phyloP scores from a whole-genome alignment of 495 filamentous ascomycete genomes.

The Parathielavia hyrcaniae region DNA sequence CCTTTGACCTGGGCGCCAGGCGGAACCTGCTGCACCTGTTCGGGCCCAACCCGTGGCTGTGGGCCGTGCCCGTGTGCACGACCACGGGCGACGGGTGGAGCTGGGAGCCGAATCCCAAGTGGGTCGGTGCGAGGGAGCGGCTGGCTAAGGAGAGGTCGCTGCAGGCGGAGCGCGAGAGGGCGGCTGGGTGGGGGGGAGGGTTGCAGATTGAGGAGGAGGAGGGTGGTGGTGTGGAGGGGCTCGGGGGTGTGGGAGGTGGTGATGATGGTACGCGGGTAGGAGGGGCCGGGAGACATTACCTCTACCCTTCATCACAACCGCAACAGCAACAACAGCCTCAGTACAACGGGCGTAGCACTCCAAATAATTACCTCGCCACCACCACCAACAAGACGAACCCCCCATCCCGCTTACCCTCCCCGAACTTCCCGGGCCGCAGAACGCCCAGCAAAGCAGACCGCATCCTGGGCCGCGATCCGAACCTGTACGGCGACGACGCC shows the following conservation, averaged over 20 bases:
- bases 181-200: constrained; percentile 49
- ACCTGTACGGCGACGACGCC: constrained; percentile 40
- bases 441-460: constrained; percentile 47
- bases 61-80: constrained; percentile 75
- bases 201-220: not conserved
- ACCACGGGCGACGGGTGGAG: constrained; percentile 89
- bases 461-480: constrained; percentile 46
- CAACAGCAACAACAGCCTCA: not conserved
- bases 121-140: constrained; percentile 59
- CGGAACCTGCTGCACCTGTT: constrained; percentile 81
- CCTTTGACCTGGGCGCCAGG: constrained; percentile 80
- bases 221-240: constrained; percentile 17
- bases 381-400: not conserved
- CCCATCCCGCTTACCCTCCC: constrained; percentile 3
- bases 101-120: constrained; percentile 77
- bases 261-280: constrained; percentile 13
- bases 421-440: constrained; percentile 11
- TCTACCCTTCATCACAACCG: not conserved
- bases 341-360: not conserved
- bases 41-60: constrained; percentile 60
- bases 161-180: constrained; percentile 51
- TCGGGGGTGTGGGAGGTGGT: too few relatives aligned
- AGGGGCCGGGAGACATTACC: constrained; percentile 35
- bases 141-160: constrained; percentile 53
- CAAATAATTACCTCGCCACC: not conserved